These are phyloP conservation scores for Colletotrichum sp. DNA, from an alignment of 2,329 filamentous ascomycete species.

Conservation along the genomic window DNA sequence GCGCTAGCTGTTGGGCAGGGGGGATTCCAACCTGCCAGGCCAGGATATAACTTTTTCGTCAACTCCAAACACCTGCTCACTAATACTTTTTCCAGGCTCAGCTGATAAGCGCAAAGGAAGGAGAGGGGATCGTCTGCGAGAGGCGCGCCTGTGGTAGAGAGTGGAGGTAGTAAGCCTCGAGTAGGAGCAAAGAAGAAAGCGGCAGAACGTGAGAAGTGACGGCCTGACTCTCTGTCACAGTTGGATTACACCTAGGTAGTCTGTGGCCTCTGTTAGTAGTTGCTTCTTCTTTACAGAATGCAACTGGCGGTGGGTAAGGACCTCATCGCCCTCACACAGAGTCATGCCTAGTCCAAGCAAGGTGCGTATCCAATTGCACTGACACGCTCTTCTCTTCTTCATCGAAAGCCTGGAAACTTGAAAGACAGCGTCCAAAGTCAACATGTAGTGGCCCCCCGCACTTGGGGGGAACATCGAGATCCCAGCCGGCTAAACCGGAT, in stretches of 20 bases:
- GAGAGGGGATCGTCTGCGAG: neutral
- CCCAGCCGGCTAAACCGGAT: neutral
- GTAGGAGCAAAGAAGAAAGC: neutral
- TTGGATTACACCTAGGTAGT: neutral
- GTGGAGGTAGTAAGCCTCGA: neutral
- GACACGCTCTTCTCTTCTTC: neutral
- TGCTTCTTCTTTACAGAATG: neutral
- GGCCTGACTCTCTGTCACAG: neutral
- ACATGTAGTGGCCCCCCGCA: neutral
- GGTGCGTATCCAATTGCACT: neutral
- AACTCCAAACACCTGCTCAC: neutral
- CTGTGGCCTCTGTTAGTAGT: neutral
- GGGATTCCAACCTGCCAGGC: neutral
- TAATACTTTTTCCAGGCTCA: neutral
- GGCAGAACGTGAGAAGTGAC: neutral
- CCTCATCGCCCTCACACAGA: neutral
- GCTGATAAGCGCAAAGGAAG: neutral
- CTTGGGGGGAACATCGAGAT: neutral
- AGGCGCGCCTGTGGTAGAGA: slow-evolving; percentile 1
- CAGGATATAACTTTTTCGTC: neutral
- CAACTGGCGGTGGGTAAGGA: neutral
- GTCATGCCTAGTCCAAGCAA: neutral
- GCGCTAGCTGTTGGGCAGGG: neutral
- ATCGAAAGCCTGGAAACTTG: neutral
- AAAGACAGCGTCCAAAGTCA: neutral